A percentile compares a stretch with the other conserved stretches of the same genome.
These are phyloP conservation scores for Phylloporus sp. DNA, from an alignment of 768 basidiomycete species.

Conservation along the genomic window DNA sequence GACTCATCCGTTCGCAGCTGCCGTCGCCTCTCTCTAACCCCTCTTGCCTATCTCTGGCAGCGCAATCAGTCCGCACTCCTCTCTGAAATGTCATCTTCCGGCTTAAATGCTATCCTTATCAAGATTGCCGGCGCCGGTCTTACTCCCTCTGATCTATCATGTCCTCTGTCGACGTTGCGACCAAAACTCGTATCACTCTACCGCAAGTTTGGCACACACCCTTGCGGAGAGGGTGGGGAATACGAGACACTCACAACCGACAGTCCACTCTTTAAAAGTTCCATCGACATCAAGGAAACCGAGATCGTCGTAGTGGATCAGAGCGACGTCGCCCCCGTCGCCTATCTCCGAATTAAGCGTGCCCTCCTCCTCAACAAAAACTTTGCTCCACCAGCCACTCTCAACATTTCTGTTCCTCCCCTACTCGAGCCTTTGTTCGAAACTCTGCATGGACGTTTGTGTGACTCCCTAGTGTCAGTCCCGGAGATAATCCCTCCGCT, in stretches of 20 bases:
- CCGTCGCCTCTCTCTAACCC: slow-evolving; percentile 68
- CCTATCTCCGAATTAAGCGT: slow-evolving; percentile 75
- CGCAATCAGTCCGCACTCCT: slow-evolving; percentile 82
- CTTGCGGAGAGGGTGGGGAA: slow-evolving; percentile 97
- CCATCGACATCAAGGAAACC: slow-evolving; percentile 61
- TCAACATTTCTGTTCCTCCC: slow-evolving; percentile 40
- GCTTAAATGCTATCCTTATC: slow-evolving; percentile 80
- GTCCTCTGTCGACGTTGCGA: slow-evolving; percentile 67
- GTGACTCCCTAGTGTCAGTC: slow-evolving; percentile 7
- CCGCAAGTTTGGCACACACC: slow-evolving; percentile 77
- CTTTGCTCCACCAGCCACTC: neutral
- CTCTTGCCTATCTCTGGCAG: slow-evolving; percentile 92
- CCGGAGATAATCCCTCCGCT: neutral
- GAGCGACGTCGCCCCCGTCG: slow-evolving; percentile 84
- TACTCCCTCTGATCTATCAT: slow-evolving; percentile 70
- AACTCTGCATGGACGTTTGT: slow-evolving; percentile 5
- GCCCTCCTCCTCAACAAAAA: slow-evolving; percentile 61
- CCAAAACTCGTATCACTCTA: slow-evolving; percentile 70
- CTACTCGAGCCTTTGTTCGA: slow-evolving; percentile 38
- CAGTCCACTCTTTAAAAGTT: slow-evolving; percentile 79
- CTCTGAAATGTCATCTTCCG: slow-evolving; percentile 75
- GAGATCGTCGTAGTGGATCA: slow-evolving; percentile 76
- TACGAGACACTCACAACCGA: slow-evolving; percentile 93
- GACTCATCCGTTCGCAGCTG: slow-evolving; percentile 47
- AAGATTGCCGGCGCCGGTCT: slow-evolving; percentile 96